Base-by-base conservation (phyloP, 2,329 filamentous ascomycete genomes). In the Fusarium sp. region DNA sequence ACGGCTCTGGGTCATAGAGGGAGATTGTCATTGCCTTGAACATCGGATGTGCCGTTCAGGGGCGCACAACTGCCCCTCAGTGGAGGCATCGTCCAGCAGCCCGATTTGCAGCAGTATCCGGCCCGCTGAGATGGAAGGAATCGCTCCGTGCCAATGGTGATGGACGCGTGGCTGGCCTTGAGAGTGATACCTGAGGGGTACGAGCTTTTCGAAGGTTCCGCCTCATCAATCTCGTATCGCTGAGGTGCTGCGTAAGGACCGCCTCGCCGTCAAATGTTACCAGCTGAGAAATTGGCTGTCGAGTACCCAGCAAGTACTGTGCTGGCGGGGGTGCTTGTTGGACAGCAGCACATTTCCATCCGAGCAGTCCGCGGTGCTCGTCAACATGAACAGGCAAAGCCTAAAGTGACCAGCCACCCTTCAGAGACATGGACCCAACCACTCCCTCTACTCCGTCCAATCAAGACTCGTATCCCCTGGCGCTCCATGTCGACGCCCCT, bases 11-110 rank as follows among this genome's bases (percentile, higher is more conserved):
- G 40, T 46, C 34, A 54, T 32, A 64, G 50, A 64, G 59, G 53
- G 66, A 69, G 49, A 62, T 63, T 71, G 64, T 65, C 63, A 62
- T 63, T 71, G 64, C 62, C 63, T 68, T 63, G 58, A 65, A 50
- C 53, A 59, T 71, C 73, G 73, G 73, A 75, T 59, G 73, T 61
- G 70, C 73, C 72, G 73, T 65, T 75, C 73, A 75, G 73, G 73
- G 73, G 73, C 58, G 66, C 55, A 37, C 18, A 48, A 56, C 63
- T 66, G 62, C 53, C 55, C 47, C 50, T 51, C 41, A 63, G 66
- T 64, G 68, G 60, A 65, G 45, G 45, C 59, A 56, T 56, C 43
- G 21, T 43, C 37, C 41, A 65, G 62, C 58, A 66, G 54, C 55
- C 63, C 61, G 69, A 66, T 65, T 68, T 61, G 59, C 51, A 65